Evolutionary conservation across 495 filamentous ascomycete genomes (phyloP), one percentile per base, ranked within the genome.

Genomic region (Xylaria flabelliformis): DNA sequence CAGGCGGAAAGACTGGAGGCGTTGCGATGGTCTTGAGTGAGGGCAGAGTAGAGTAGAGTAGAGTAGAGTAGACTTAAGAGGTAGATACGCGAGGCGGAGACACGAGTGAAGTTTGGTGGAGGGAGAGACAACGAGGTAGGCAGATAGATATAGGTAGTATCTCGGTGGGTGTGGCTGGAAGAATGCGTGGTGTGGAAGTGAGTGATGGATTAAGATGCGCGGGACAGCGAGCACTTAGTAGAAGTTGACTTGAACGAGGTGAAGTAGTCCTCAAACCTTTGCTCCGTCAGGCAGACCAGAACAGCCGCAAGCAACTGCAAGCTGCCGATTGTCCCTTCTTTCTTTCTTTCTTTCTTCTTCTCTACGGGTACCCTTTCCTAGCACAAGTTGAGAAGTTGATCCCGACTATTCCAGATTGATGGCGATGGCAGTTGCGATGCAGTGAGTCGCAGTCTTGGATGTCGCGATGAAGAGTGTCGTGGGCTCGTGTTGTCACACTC

Each of bases 261-360:
- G 41, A 71, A 65, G 51, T 61, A 67, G 69, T 75, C 77, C 78
- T 75, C 78, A 80, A 80, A 80, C 78, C 78, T 80, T 79, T 76
- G 67, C 63, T 74, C 74, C 66, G 71, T 66, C 75, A 76, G 78
- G 75, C 66, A 65, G 32, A 50, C 64, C 44, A 42, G 56, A 71
- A 64, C 69, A 64, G 59, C 69, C 69, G 69, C 69, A 46, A 64
- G 69, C 69, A 71, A 71, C 69, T 71, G 69, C 69, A 71, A 56
- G 71, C 64, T 75, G 48, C 67, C 65, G 74, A 76, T 69, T 41
- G 62, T 69, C 61, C 64, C 74, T 74, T 73, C 48, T 74, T 71
- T 39, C 34, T 36, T 36, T 29, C 34, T 71, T 73, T 73, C 67
- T 67, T 67, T 61, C 65, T 65, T 68, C 73, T 71, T 73, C 67